Conservation (phyloP, 768 basidiomycete species). For the Russula earlei region DNA sequence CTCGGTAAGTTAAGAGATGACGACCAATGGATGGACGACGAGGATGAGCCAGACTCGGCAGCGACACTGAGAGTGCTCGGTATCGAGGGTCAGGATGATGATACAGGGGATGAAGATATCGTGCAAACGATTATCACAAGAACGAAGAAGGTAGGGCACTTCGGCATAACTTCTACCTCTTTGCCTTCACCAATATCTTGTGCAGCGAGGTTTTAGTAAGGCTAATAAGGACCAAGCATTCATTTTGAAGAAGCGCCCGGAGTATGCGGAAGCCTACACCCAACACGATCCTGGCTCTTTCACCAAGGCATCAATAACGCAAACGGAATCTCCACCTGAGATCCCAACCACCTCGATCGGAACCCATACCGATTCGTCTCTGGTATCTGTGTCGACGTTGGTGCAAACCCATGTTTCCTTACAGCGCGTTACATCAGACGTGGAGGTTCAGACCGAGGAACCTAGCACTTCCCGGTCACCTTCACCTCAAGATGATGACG, state of each 20-base stretch:
- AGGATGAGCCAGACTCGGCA: conserved; percentile 29
- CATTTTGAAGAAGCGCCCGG: conserved; percentile 51
- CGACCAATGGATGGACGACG: conserved; percentile 31
- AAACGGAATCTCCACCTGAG: conserved; percentile 55
- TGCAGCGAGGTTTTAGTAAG: conserved; percentile 41
- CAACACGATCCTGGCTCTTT: conserved; percentile 59
- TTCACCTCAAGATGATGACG: conserved; percentile 37
- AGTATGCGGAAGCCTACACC: conserved; percentile 65
- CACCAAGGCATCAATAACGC: conserved; percentile 36
- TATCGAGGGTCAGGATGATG: conserved; percentile 38
- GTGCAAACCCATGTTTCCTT: conserved; percentile 24
- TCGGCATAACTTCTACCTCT: not conserved
- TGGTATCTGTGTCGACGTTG: conserved; percentile 2
- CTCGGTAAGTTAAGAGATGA: conserved; percentile 48
- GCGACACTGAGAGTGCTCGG: conserved; percentile 28
- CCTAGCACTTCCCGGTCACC: conserved; percentile 35
- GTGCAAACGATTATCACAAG: conserved; percentile 86
- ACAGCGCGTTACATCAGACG: conserved; percentile 33
- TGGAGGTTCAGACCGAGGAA: conserved; percentile 60
- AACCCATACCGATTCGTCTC: conserved; percentile 37
- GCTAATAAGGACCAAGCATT: conserved; percentile 38
- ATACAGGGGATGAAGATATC: conserved; percentile 62
- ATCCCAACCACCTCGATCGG: conserved; percentile 38
- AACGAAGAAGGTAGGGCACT: conserved; percentile 51
- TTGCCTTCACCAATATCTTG: not conserved